These are phyloP conservation scores for Euphorbia peplus DNA, from an alignment of 345 rosid genomes.

Conservation along the genomic window DNA sequence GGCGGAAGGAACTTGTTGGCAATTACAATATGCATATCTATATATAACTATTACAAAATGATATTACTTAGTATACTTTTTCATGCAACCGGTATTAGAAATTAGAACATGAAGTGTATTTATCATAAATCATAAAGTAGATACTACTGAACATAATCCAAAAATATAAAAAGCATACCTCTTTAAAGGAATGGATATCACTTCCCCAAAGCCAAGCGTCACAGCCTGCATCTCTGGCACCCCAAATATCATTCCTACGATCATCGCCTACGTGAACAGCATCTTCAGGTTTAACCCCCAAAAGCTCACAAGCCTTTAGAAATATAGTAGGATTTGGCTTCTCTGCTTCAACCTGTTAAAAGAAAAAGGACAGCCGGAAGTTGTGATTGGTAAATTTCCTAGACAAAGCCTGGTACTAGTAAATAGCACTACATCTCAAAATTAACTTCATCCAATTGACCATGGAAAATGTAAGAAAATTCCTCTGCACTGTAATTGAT, in stretches of 20 bases:
- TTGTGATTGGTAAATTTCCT: background rate
- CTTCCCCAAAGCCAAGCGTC: conserved; percentile 99
- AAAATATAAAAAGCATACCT: conserved; percentile 39
- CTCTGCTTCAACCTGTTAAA: conserved; percentile 81
- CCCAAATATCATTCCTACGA: conserved; percentile 98
- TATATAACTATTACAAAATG: too few species aligned
- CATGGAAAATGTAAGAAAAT: too few species aligned
- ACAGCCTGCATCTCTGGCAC: conserved; percentile 97
- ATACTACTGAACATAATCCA: background rate
- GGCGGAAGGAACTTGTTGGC: background rate
- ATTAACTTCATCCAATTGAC: background rate
- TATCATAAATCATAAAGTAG: too few species aligned
- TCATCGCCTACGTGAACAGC: conserved; percentile 97
- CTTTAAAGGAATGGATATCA: conserved; percentile 81
- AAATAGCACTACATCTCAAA: background rate
- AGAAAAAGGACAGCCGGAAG: conserved; percentile 12
- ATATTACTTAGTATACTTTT: too few species aligned
- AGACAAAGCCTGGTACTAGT: background rate
- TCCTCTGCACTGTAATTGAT: background rate
- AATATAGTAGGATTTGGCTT: conserved; percentile 97
- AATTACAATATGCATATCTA: too few species aligned
- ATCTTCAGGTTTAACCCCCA: conserved; percentile 88
- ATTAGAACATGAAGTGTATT: too few species aligned
- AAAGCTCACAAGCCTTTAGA: conserved; percentile 82
- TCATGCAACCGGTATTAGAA: background rate